phyloP scores from a whole-genome alignment of 352 stramenopile species.

The Plasmopara viticola region DNA sequence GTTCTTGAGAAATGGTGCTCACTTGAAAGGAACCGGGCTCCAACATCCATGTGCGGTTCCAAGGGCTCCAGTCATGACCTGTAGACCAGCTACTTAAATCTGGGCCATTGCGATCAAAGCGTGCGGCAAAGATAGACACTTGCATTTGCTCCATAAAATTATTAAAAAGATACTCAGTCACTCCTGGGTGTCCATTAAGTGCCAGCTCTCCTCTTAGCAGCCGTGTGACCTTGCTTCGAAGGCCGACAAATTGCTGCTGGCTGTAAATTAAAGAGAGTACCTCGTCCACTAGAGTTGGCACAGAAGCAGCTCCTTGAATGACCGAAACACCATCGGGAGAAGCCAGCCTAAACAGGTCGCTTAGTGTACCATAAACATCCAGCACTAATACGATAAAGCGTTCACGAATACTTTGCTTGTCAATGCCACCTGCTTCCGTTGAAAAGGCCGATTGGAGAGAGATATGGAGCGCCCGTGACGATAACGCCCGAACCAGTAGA shows the following conservation, averaged over 20 bases:
- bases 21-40: conserved; percentile 2
- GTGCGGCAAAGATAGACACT: not conserved
- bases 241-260: not conserved
- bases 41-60: conserved; percentile 1
- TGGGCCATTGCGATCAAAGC: not conserved
- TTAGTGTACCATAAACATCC: conserved; percentile 1
- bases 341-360: conserved; percentile 1
- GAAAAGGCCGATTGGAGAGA: not conserved
- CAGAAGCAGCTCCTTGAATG: not conserved
- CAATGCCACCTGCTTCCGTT: not conserved
- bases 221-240: not conserved
- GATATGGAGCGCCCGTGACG: conserved; percentile 2
- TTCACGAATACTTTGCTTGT: conserved; percentile 1
- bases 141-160: not conserved
- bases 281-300: conserved; percentile 2
- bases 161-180: not conserved
- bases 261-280: conserved; percentile 4
- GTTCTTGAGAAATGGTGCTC: not conserved
- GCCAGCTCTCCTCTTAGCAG: not conserved
- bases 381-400: conserved; percentile 1
- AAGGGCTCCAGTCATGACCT: not conserved
- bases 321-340: not conserved
- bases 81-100: not conserved
- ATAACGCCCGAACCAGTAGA: conserved; percentile 5
- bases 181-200: not conserved